Evolutionary conservation across 2,329 filamentous ascomycete species (phyloP).

Genomic region (Fusarium torreyae): DNA sequence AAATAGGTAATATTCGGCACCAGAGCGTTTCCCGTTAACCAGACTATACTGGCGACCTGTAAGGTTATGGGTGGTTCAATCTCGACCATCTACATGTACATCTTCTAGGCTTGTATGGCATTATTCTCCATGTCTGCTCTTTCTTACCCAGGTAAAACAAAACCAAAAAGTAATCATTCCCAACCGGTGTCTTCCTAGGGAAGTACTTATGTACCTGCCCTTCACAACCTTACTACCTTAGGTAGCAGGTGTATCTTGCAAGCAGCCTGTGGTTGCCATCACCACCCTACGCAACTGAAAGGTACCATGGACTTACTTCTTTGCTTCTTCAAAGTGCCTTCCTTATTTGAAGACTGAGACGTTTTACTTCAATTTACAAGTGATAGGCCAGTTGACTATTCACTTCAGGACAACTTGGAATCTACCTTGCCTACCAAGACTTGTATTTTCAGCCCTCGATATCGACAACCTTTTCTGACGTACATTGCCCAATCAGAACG

Average conservation of each 20-base stretch:
- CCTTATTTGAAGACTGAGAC: constrained; percentile 6
- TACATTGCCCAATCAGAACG: constrained; percentile 29
- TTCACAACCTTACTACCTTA: too few species aligned
- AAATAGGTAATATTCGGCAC: too few species aligned
- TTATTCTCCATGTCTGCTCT: too few species aligned
- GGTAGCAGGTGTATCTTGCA: not conserved
- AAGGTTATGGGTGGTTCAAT: too few species aligned
- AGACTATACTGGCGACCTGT: too few species aligned
- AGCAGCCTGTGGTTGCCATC: constrained; percentile 7
- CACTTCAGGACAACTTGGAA: not conserved
- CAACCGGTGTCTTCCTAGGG: too few species aligned
- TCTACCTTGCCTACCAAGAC: not conserved
- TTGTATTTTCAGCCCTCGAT: not conserved
- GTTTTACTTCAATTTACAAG: constrained; percentile 1
- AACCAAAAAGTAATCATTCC: too few species aligned
- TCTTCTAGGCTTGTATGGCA: too few species aligned
- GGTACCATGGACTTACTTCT: not conserved
- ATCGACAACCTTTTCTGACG: not conserved
- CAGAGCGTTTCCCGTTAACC: too few species aligned
- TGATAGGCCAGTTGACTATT: not conserved
- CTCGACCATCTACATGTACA: too few species aligned
- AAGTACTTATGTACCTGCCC: too few species aligned
- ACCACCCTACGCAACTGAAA: constrained; percentile 19
- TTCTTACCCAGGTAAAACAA: too few species aligned
- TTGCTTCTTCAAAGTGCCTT: constrained; percentile 14